Conservation (phyloP, 129 eudicot genomes). For the Flaveria bidentis region DNA sequence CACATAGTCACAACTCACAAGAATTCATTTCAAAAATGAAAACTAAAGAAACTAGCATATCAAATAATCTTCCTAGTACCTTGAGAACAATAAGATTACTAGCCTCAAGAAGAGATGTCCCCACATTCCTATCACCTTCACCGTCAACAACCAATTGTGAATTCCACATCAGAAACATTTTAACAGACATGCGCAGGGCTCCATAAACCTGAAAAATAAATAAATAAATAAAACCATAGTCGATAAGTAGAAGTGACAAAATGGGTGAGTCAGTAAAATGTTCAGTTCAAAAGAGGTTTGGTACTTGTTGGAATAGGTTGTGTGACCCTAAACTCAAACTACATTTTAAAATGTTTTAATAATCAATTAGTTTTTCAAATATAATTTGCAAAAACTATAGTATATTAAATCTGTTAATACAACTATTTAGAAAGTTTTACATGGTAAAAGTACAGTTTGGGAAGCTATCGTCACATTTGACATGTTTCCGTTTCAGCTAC, state of each 20-base stretch:
- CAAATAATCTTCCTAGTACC: constrained; percentile 42
- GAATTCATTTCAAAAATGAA: neutral
- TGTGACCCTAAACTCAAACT: neutral
- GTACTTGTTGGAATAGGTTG: neutral
- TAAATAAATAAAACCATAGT: neutral
- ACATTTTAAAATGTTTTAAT: neutral
- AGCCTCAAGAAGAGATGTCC: constrained; percentile 88
- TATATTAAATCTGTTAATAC: neutral
- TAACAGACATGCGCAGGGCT: constrained; percentile 96
- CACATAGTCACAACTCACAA: neutral
- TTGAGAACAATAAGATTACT: constrained; percentile 90
- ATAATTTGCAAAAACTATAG: neutral
- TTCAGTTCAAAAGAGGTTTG: neutral
- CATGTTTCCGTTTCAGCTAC: neutral
- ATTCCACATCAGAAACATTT: constrained; percentile 98
- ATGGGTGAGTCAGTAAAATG: neutral
- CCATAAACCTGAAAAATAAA: constrained; percentile 74
- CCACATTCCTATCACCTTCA: constrained; percentile 85
- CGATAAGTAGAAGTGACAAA: constrained; percentile 19
- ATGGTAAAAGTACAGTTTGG: neutral
- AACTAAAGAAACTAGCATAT: constrained; percentile 14
- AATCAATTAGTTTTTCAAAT: neutral
- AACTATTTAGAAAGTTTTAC: neutral
- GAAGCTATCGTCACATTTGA: neutral
- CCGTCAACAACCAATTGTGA: constrained; percentile 78